Evolutionary conservation across 352 stramenopile genomes (phyloP), one percentile per base, ranked within the genome.

Genomic region (Pythium phragmitis): DNA sequence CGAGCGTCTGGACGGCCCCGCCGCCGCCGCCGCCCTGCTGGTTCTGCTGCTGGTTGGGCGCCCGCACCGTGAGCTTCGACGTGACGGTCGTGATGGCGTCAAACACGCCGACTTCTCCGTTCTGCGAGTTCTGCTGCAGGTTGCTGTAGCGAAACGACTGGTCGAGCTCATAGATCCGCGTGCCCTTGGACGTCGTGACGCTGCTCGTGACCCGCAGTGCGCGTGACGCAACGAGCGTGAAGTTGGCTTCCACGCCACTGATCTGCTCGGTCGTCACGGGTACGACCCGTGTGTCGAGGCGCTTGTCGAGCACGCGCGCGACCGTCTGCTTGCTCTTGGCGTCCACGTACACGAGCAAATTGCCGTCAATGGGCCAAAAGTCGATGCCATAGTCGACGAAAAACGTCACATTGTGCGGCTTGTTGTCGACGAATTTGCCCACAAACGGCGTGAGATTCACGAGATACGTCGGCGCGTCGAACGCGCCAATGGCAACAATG

Each of bases 361-460:
- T 91, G 21, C 76, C 82, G 51, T 87, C 79, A 47, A 87, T 84
- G 36, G 80, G 68, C 82, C 82, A 91, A 56, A 88, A 88, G 50
- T 82, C 76, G n/a, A 84, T 68, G 36, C 82, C 82, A 39, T 87
- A 76, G 73, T 82, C 69, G 21, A 91, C 81, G 6, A 65, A 66
- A 61, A 91, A 87, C 16, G 73, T 76, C 19, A 93, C 67, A 41
- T 85, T 85, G 70, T 87, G 79, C 12, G 63, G 21, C 28, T 71
- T 51, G 56, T 52, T 68, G 46, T 81, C 79, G 14, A 89, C 62
- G 53, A 93, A 86, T 19, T 76, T 76, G 16, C 73, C 73, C 7
- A 92, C 52, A 60, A 90, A 93, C 19, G 83, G 83, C 39, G 84
- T 91, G 34, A 92, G 65, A 41, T 92, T 87, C 42, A 91, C 46